These are phyloP conservation scores for Fusarium incarnatum DNA, from an alignment of 2,329 filamentous ascomycete genomes.

Conservation along the genomic window DNA sequence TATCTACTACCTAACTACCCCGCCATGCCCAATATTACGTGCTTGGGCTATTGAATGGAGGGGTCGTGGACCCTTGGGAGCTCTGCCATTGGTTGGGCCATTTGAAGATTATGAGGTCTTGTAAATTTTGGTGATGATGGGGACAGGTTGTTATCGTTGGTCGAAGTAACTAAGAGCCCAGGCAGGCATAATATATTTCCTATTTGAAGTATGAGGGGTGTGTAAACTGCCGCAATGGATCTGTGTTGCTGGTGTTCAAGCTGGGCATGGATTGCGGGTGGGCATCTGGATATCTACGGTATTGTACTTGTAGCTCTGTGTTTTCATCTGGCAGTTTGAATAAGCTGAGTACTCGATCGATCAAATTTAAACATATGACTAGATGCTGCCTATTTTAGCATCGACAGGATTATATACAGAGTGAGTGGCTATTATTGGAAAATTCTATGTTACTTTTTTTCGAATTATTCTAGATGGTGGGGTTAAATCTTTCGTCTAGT, in stretches of 20 bases:
- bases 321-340: background rate
- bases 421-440: background rate
- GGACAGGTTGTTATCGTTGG: background rate
- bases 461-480: background rate
- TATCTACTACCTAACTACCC: slow-evolving; percentile 34
- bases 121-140: background rate
- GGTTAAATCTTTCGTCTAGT: background rate
- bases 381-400: background rate
- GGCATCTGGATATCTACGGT: background rate
- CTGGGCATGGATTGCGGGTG: background rate
- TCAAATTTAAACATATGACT: background rate
- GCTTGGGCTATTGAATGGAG: slow-evolving; percentile 37
- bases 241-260: background rate
- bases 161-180: background rate
- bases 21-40: slow-evolving; percentile 43
- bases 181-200: background rate
- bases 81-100: slow-evolving; percentile 35
- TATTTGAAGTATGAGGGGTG: background rate
- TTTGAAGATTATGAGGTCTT: slow-evolving; percentile 4
- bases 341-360: background rate
- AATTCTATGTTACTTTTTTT: background rate
- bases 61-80: slow-evolving; percentile 42
- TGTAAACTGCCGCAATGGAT: background rate
- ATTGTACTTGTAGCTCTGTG: background rate
- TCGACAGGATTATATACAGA: background rate